Base-by-base conservation (phyloP, 768 basidiomycete genomes). In the Fibroporia radiculosa region DNA sequence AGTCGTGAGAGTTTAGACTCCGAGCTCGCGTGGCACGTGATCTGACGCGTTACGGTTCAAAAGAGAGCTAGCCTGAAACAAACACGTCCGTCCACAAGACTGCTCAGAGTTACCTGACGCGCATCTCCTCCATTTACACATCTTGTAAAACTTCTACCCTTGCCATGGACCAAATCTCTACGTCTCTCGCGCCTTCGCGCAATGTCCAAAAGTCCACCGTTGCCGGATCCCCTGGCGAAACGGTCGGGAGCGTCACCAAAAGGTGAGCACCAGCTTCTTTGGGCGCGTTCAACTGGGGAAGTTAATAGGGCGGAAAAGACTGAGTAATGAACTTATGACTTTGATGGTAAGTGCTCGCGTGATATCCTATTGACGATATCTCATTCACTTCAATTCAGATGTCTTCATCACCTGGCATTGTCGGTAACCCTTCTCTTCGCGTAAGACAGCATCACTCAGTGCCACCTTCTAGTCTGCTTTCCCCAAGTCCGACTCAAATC, bases 381-480 rank as follows among this genome's bases (percentile, higher is more conserved):
- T n/a, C 18, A 7, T 14, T 22, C 19, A 31, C 16, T 26, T 20
- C 11, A 7, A 4, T 32, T 22, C 16, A 46, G 88, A 90, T 90
- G 87, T 84, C 87, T 46, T 78, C 84, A 33, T 85, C 86, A n/a
- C 83, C 87, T 36, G 89, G 87, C 47, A 88, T 90, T 54, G 88
- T 92, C 47, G 57, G 84, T 70, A 28, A 34, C n/a, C 11, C 11
- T 19, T 4, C 14, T 14, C 5, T 14, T 6, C 3, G 14, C 16
- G 14, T 27, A n/a, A 5, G 20, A 25, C 13, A 22, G 14, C 10
- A 2, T 14, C 8, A 36, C n/a, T 14, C 5, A 10, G 32, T 47
- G 10, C 38, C 24, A 6, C 16, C 8, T 20, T 18, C 34, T 53
- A 91, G 89, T 90, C 90, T 38, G 91, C 91, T 6, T 93, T 92